Base-by-base conservation (phyloP, 163 green algal species). In the Scenedesmus sp. region DNA sequence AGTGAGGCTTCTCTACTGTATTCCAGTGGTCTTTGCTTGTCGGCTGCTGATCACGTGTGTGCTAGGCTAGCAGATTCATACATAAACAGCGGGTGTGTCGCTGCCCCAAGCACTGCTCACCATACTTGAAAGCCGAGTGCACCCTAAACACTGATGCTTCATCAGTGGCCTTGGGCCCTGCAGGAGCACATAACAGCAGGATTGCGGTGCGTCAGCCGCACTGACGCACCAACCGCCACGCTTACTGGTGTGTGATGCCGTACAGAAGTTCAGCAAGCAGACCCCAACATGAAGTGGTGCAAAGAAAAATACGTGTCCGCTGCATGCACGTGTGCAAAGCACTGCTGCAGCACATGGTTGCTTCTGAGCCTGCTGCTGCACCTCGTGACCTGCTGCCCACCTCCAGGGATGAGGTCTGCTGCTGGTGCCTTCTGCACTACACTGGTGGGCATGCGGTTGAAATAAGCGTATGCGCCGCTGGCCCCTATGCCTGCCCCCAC, bases 121-220 rank as follows among this genome's bases (percentile, higher is more conserved):
- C 95, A 89, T 94, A 93, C 68, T 97, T 97, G 65, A 97, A 88
- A 18, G 91, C 92, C 0, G 92, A 89, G 79, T 97, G 95, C 4
- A 85, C 22, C 7, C 85, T 30, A 15, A 90, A 90, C 24, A 85
- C 70, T 49, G 81, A 89, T 44, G 88, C 79, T 26, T 81, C 81
- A 86, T 79, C 81, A 43, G 61, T 53, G 9, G 87, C 16, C n/a
- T 84, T 87, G n/a, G 56, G 80, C 9, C 59, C 87, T 82, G 65
- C 59, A 61, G n/a, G 6, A 40, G 26, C 79, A 61, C 26, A 40
- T 37, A 53, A 24, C 24, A 35, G 65, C n/a, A 84, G 7, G 56
- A 22, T 30, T 81, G 20, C 49, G 56, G 40, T 2, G 2, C 22
- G 81, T 24, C 20, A 18, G 46, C 80, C 72, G 80, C 46, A 9